Base-by-base conservation (phyloP, 176 grass and related monocot genomes). In the Melocanna baccifera region DNA sequence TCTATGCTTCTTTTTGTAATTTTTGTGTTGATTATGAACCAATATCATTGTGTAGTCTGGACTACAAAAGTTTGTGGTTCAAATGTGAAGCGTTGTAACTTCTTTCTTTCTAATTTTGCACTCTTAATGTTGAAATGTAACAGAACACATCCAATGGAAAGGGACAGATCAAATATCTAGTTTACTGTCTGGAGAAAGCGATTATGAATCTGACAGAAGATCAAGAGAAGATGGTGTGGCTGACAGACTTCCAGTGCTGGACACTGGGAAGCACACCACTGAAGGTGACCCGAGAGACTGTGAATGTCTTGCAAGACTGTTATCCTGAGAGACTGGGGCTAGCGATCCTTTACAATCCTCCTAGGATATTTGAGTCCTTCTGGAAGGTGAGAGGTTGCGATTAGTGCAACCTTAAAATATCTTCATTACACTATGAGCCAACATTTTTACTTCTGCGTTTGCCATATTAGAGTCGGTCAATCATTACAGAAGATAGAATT, bases 221-320 rank as follows among this genome's bases (percentile, higher is more conserved):
- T 70, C 90, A 92, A 68, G 93, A 94, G 83, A 91, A 94, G 80
- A 95, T 95, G 93, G 90, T 95, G 5, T 95, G 90, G 93, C 53
- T 95, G 39, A 95, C 89, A 81, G 93, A 95, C 57, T 95, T 95
- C 79, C 90, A 92, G 67, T 13, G 42, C 63, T 95, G 93, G 90
- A 90, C 88, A 66, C 28, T 95, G 79, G 90, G 75, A 75, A 95
- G 90, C 68, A 76, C 89, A 71, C 87, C 93, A 4, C 66, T 95
- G 65, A 90, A 92, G 71, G 82, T 90, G 25, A 90, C 90, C 46
- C 90, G 90, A 12, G 93, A 95, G 86, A 92, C 88, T 14, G 90
- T 87, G 69, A 89, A 72, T 13, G 71, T 95, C 42, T 84, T 95
- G 75, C 93, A 95, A 73, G 90, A 95, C 51, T 95, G 86, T 77